These are phyloP conservation scores for Lodderomyces parapsilosis DNA, from an alignment of 1,139 yeast genomes.

Conservation along the genomic window DNA sequence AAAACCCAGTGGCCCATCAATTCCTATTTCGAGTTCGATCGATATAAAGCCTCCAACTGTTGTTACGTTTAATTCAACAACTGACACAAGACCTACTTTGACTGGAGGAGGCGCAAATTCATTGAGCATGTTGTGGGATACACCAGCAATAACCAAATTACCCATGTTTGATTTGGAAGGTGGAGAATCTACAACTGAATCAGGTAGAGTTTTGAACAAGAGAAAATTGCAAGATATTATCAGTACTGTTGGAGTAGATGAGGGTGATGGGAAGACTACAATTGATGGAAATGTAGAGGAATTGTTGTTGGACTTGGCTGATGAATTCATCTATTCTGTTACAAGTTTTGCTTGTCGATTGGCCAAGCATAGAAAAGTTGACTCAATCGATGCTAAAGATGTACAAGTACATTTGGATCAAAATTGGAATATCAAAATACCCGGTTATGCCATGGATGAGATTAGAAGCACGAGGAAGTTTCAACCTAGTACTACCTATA, in stretches of 20 bases:
- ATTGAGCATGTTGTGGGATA: constrained; percentile 56
- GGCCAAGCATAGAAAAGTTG: constrained; percentile 94
- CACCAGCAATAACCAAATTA: constrained; percentile 74
- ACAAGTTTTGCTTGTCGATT: constrained; percentile 91
- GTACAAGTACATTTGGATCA: constrained; percentile 89
- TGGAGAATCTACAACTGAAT: constrained; percentile 25
- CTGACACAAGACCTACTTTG: constrained; percentile 69
- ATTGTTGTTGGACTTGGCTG: constrained; percentile 84
- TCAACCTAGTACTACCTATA: constrained; percentile 72
- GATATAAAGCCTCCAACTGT: constrained; percentile 66
- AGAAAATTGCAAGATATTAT: constrained; percentile 86
- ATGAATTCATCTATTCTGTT: constrained; percentile 89
- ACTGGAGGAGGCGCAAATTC: constrained; percentile 81
- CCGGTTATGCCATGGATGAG: constrained; percentile 95
- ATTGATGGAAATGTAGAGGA: constrained; percentile 98
- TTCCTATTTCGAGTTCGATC: constrained; percentile 70
- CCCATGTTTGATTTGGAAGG: constrained; percentile 71
- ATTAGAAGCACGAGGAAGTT: constrained; percentile 81
- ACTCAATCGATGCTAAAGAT: constrained; percentile 82
- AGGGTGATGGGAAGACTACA: constrained; percentile 83
- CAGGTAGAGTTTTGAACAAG: constrained; percentile 78
- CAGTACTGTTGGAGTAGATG: constrained; percentile 77
- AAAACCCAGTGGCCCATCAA: constrained; percentile 66
- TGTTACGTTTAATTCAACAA: constrained; percentile 50
- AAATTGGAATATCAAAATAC: constrained; percentile 93